These are phyloP conservation scores for Trichoderma cornu-damae DNA, from an alignment of 2,329 filamentous ascomycete genomes.

Conservation along the genomic window DNA sequence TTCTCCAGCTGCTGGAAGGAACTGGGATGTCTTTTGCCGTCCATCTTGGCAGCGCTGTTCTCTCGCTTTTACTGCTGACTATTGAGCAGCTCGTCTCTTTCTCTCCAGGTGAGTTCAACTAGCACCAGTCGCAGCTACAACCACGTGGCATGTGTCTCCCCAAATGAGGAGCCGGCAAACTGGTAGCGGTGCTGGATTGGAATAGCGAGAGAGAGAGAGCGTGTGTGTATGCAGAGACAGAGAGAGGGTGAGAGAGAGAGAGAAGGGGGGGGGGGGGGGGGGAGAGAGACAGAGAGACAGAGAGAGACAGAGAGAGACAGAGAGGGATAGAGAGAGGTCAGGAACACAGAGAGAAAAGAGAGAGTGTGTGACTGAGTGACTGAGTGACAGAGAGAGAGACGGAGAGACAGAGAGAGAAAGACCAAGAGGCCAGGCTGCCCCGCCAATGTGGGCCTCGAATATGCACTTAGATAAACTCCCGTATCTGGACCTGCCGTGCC, in stretches of 20 bases:
- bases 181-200: background rate
- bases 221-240: too few relatives aligned
- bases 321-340: too few relatives aligned
- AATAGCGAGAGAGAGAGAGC: too few relatives aligned
- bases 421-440: conserved; percentile 2
- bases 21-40: conserved; percentile 85
- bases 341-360: too few relatives aligned
- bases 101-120: background rate
- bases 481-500: conserved; percentile 1
- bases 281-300: too few relatives aligned
- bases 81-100: background rate
- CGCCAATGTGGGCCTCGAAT: conserved; percentile 5
- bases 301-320: too few relatives aligned
- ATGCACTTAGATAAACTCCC: conserved; percentile 17
- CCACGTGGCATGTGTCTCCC: background rate
- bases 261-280: too few relatives aligned
- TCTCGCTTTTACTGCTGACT: background rate
- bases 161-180: background rate
- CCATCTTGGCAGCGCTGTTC: conserved; percentile 55
- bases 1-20: conserved; percentile 99
- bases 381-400: too few relatives aligned
- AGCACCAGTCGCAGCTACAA: background rate
- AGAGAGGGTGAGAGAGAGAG: too few relatives aligned
- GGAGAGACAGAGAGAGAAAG: too few relatives aligned
- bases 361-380: too few relatives aligned